Percentiles rank a stretch among this genome's conserved stretches.
phyloP scores from a whole-genome alignment of 2,329 filamentous ascomycete genomes.

The Sporothrix sp. region DNA sequence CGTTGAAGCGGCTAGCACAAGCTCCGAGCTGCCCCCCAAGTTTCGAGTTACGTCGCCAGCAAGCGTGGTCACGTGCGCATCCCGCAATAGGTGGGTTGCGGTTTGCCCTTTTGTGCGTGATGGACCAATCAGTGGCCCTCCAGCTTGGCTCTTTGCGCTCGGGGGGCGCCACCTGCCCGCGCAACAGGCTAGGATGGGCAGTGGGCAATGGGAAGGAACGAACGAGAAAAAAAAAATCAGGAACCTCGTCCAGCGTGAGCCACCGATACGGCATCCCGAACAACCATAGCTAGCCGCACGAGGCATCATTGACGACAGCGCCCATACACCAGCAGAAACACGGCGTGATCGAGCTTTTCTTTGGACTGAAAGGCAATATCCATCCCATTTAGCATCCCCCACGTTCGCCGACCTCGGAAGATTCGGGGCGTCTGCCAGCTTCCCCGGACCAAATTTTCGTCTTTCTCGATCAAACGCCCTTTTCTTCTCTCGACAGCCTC shows the following conservation, averaged over 20 bases:
- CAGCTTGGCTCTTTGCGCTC: background rate
- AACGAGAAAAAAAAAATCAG: constrained; percentile 1
- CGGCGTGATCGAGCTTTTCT: background rate
- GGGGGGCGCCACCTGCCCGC: background rate
- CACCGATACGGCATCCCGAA: constrained; percentile 5
- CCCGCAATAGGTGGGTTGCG: background rate
- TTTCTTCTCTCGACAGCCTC: background rate
- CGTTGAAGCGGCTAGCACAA: constrained; percentile 1
- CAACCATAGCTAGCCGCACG: constrained; percentile 4
- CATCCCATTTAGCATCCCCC: background rate
- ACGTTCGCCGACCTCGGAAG: background rate
- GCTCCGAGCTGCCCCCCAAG: background rate
- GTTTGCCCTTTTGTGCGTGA: background rate
- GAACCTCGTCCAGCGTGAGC: constrained; percentile 1
- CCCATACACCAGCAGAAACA: background rate
- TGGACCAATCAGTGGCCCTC: constrained; percentile 12
- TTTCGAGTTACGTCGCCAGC: constrained; percentile 5
- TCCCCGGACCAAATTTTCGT: background rate
- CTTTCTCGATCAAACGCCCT: no score
- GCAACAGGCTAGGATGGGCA: background rate
- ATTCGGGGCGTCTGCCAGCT: background rate
- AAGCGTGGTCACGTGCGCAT: constrained; percentile 5
- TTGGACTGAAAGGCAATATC: background rate
- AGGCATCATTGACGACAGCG: constrained; percentile 5
- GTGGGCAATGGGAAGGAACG: background rate